A percentile compares a stretch with the other conserved stretches of the same genome.
These are phyloP conservation scores for Tremellales sp. DNA, from an alignment of 1,284 basidiomycete genomes.

Conservation along the genomic window DNA sequence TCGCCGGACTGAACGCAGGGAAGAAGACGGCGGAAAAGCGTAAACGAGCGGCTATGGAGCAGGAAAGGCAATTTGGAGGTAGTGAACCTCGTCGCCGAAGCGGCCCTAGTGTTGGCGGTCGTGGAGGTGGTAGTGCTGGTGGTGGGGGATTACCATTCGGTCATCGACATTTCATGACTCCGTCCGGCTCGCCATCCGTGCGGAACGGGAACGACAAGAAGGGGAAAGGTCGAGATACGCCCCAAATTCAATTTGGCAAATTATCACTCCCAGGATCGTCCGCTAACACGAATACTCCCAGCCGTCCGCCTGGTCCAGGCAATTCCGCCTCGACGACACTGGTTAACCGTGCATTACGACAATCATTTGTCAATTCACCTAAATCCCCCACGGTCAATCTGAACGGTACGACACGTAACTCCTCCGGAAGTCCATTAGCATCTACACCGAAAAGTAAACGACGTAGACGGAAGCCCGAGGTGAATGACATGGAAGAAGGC, in stretches of 20 bases:
- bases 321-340: neutral
- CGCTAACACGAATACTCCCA: neutral
- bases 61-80: constrained; percentile 3
- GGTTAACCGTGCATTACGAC: neutral
- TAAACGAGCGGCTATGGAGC: constrained; percentile 5
- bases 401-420: neutral
- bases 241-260: constrained; percentile 13
- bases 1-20: constrained; percentile 28
- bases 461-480: neutral
- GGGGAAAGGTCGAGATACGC: neutral
- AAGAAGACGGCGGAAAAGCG: constrained; percentile 25
- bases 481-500: constrained; percentile 4
- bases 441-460: neutral
- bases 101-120: constrained; percentile 3
- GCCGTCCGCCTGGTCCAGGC: too few relatives aligned
- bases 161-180: constrained; percentile 11
- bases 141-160: constrained; percentile 9
- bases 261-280: constrained; percentile 6
- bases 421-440: neutral
- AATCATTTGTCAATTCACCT: neutral
- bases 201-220: neutral
- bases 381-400: neutral
- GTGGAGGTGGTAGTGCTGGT: neutral
- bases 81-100: neutral
- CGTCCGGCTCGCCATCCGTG: neutral